Evolutionary conservation across 2,329 filamentous ascomycete species (phyloP), one percentile per base, ranked within the genome.

Genomic region (Lasiodiplodia citricola): DNA sequence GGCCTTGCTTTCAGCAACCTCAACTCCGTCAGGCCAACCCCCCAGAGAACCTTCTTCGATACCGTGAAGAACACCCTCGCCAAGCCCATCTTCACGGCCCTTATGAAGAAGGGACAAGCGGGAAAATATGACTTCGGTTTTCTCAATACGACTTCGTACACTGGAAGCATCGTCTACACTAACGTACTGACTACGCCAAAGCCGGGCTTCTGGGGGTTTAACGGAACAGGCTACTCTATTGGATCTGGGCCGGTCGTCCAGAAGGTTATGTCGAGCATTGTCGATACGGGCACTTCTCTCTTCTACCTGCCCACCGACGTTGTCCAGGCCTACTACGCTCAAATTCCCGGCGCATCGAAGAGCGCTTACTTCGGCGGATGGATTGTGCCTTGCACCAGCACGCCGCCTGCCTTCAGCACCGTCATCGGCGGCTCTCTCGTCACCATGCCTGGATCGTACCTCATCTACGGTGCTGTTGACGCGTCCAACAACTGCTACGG

Each of bases 211-310:
- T 92, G 90, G 90, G 79, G 84, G 68, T 86, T 92, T 77, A 85
- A 81, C 31, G 81, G 86, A 14, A 81, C 82, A 28, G 87, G 85
- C 21, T 90, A 88, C 79, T 80, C 80, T 44, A 75, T 90, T 66
- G 89, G 87, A 57, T 76, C 75, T 68, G 75, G 75, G 18, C 63
- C 73, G 35, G 71, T 80, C 77, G 80, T 81, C 67, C 74, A 77
- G 51, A 67, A 76, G 60, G 74, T 79, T 70, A 84, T 88, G 76
- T 72, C 77, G 51, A 85, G 83, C 72, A 91, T 92, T 76, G 87
- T 88, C 74, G 90, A 92, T 80, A 92, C 90, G 2, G 91, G 90
- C 62, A 92, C 90, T 67, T 89, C 89, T 1, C 86, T 92, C 38
- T 79, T 91, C 66, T 83, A 91, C 70, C 78, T 90, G 25, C 87